phyloP scores from a whole-genome alignment of 2,329 filamentous ascomycete genomes.

The Neofusicoccum ribis region DNA sequence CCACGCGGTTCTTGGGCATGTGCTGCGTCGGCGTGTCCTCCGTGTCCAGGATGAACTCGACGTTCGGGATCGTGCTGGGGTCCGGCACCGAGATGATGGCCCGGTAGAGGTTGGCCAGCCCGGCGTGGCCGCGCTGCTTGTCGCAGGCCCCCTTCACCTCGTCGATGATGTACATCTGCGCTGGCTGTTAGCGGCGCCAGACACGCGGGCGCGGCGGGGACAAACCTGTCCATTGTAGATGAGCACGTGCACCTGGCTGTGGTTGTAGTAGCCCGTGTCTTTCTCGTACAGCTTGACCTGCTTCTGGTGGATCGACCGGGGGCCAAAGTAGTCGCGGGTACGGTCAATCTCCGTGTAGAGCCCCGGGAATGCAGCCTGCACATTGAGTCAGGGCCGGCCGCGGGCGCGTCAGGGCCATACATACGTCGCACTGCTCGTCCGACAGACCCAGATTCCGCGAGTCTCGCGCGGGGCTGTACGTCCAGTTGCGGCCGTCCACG shows the following conservation, averaged over 20 bases:
- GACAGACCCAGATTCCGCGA: constrained; percentile 11
- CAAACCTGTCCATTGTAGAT: constrained; percentile 17
- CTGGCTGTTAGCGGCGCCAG: neutral
- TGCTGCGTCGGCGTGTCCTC: constrained; percentile 1
- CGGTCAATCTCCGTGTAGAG: constrained; percentile 14
- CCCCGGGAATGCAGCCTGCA: constrained; percentile 14
- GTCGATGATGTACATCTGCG: constrained; percentile 12
- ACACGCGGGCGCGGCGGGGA: neutral
- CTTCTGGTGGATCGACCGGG: neutral
- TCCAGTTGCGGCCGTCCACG: neutral
- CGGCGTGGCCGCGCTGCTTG: constrained; percentile 6
- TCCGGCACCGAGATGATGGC: constrained; percentile 14
- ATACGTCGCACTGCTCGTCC: constrained; percentile 18
- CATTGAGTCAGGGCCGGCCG: neutral
- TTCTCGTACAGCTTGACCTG: constrained; percentile 1
- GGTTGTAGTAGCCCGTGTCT: neutral
- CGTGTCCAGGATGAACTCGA: constrained; percentile 17
- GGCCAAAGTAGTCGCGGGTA: neutral
- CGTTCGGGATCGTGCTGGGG: constrained; percentile 11
- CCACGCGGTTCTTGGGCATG: constrained; percentile 22
- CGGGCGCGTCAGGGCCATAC: neutral
- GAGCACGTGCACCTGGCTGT: constrained; percentile 10
- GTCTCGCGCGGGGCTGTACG: constrained; percentile 2
- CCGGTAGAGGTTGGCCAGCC: constrained; percentile 11
- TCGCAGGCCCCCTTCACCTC: constrained; percentile 3